Evolutionary conservation across 2,329 filamentous ascomycete species (phyloP).

Genomic region (Leptodontidium sp.): DNA sequence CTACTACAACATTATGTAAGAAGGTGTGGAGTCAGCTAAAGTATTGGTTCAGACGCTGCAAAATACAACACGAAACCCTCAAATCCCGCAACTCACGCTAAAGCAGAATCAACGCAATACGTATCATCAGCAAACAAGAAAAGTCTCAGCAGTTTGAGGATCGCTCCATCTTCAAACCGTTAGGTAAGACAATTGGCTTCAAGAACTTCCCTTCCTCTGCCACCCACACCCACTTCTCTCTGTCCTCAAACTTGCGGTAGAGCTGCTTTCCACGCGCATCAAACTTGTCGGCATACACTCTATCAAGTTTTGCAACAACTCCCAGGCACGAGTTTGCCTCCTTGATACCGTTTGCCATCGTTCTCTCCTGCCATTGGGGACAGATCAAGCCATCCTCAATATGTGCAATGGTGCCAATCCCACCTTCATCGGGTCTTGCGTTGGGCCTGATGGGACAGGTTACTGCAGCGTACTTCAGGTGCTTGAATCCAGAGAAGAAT

Average conservation of each 20-base stretch:
- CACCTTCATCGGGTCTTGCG: background rate
- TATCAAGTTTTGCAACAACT: background rate
- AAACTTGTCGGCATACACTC: background rate
- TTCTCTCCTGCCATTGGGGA: background rate
- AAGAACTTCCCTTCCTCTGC: conserved; percentile 13
- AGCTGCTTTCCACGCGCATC: background rate
- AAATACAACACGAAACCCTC: background rate
- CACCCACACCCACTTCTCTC: conserved; percentile 21
- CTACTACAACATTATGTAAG: no score
- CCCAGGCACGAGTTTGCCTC: background rate
- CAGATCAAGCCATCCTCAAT: background rate
- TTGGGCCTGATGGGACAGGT: background rate
- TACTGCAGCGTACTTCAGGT: conserved; percentile 6
- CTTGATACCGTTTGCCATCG: background rate
- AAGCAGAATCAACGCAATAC: background rate
- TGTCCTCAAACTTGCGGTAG: background rate
- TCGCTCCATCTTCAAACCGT: background rate
- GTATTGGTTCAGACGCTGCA: no score
- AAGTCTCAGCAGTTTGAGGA: background rate
- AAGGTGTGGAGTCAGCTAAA: no score
- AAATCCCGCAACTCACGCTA: background rate
- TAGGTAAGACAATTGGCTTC: background rate
- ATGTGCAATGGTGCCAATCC: background rate
- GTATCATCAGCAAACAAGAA: background rate
- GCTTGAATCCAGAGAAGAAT: conserved; percentile 18